phyloP scores from a whole-genome alignment of 352 stramenopile genomes.

The Phytophthora podocarpi region DNA sequence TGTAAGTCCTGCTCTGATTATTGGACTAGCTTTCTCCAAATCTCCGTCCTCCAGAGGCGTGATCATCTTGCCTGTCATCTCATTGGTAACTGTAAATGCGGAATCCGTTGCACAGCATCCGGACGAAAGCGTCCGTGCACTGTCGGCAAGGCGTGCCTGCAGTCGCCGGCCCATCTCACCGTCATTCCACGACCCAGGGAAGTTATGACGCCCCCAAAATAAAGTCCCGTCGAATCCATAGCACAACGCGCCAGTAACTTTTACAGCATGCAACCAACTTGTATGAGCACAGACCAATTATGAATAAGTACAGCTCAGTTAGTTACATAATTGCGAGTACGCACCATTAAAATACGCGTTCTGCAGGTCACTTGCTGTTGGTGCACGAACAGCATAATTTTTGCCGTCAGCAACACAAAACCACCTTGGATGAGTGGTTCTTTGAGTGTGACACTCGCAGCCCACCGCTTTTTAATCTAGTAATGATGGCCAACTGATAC shows the following conservation, averaged over 20 bases:
- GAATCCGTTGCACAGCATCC: slow-evolving; percentile 10
- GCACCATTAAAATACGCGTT: slow-evolving; percentile 15
- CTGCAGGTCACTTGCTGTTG: background rate
- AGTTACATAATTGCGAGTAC: no score
- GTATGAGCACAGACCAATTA: no score
- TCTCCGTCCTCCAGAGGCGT: slow-evolving; percentile 5
- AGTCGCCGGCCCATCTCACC: slow-evolving; percentile 3
- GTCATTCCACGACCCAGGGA: slow-evolving; percentile 10
- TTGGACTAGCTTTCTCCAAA: slow-evolving; percentile 5
- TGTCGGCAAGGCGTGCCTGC: background rate
- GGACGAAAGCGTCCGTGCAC: no score
- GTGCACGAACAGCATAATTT: slow-evolving; percentile 2
- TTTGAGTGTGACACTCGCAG: background rate
- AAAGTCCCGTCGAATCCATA: slow-evolving; percentile 9
- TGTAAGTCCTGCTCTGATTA: background rate
- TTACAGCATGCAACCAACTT: slow-evolving; percentile 4
- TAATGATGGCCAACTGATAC: background rate
- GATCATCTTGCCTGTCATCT: slow-evolving; percentile 1
- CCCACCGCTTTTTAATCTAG: background rate
- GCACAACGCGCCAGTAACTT: slow-evolving; percentile 4
- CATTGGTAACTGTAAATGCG: slow-evolving; percentile 5
- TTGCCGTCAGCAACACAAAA: slow-evolving; percentile 8
- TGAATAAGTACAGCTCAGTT: no score
- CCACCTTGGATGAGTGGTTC: background rate
- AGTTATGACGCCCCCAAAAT: slow-evolving; percentile 9